Evolutionary conservation across 73 alveolate genomes (phyloP), one percentile per base, ranked within the genome.

Genomic region (Breviolum minutum): DNA sequence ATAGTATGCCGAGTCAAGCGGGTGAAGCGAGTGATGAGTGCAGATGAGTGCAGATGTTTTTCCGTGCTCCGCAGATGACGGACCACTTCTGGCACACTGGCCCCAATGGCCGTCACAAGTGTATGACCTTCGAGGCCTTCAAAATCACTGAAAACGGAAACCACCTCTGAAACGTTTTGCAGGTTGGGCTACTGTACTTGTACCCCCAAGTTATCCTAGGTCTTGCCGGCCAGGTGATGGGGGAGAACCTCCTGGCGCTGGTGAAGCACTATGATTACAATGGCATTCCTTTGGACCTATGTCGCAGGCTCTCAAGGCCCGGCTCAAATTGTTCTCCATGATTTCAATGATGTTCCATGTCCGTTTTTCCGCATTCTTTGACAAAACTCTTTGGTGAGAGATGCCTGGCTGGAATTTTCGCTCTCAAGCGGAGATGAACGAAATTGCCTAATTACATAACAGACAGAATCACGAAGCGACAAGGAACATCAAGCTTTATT

Each of bases 181-280:
- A 73, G 83, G 32, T 73, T 26, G 3, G 27, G 83, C 27, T 29
- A 26, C 32, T 40, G n/a, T 77, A 24, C 61, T 16, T n/a, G 87
- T 29, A 27, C 30, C 30, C 30, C 54, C 54, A 40, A 3, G 54
- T 40, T 40, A 40, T 0, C 54, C 54, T n/a, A 20, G 99, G 99
- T 99, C 83, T 99, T 91, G 99, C 54, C 54, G 54, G 54, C 54
- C 99, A 99, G 99, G 99, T 99, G 32, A 99, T 99, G 99, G 99
- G 99, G n/a, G 95, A 97, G 97, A 99, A 94, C 97, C 97, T 99
- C 61, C 98, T 99, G 64, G 99, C 99, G 32, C 71, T 99, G 82
- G 99, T 92, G 81, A 61, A 81, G 22, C 63, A 92, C 68, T 81
- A 92, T 61, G 64, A 92, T 81, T 92, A 92, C 90, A 26, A 92